phyloP scores from a whole-genome alignment of 805 yeast species.

The Saccharomyces mikatae region DNA sequence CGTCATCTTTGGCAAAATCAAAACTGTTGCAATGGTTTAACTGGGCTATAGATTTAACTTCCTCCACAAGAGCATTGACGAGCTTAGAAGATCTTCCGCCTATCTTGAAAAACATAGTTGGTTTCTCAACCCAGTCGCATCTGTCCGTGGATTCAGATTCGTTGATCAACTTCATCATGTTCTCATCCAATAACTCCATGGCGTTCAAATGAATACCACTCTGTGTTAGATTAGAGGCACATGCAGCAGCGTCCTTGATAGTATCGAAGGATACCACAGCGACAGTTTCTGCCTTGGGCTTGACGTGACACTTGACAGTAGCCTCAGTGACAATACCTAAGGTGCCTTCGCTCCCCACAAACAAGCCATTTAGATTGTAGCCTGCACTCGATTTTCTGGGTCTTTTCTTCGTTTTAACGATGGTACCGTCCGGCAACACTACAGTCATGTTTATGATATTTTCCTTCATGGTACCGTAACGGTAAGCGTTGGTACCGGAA shows the following conservation, averaged over 20 bases:
- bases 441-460: constrained; percentile 61
- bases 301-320: constrained; percentile 58
- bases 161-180: constrained; percentile 61
- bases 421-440: constrained; percentile 73
- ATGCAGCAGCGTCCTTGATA: constrained; percentile 61
- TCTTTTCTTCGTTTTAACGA: constrained; percentile 63
- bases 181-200: constrained; percentile 64
- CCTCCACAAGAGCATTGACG: constrained; percentile 38
- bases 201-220: constrained; percentile 65
- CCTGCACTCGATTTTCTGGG: constrained; percentile 78
- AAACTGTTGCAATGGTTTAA: constrained; percentile 49
- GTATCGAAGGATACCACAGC: constrained; percentile 61
- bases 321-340: constrained; percentile 73
- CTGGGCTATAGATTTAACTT: constrained; percentile 44
- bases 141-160: constrained; percentile 44
- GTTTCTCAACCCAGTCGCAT: constrained; percentile 47
- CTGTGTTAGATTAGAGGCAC: constrained; percentile 55
- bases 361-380: constrained; percentile 66
- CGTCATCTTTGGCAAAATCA: constrained; percentile 53
- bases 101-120: constrained; percentile 58
- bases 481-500: constrained; percentile 71
- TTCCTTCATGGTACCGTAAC: constrained; percentile 77
- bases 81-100: constrained; percentile 41
- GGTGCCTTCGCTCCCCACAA: constrained; percentile 74
- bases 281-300: constrained; percentile 58